phyloP scores from a whole-genome alignment of 2,329 filamentous ascomycete species.

The Endocalyx cinctus region DNA sequence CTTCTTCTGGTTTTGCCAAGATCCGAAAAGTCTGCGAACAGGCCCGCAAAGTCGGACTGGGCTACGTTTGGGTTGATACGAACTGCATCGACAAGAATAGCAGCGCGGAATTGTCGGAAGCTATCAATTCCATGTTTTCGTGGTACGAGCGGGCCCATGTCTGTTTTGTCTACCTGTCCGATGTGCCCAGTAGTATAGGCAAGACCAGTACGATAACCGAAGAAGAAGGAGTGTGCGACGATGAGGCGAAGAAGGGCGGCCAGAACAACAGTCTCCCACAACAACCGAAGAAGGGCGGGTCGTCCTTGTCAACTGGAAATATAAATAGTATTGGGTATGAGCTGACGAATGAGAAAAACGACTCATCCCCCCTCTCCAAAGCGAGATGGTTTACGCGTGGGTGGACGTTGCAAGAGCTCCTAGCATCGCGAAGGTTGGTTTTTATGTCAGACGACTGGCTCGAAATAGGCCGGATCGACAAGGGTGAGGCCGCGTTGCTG shows the following conservation, averaged over 20 bases:
- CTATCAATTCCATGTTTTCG: too few relatives aligned
- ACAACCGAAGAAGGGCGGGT: too few relatives aligned
- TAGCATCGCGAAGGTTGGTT: background rate
- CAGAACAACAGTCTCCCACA: too few relatives aligned
- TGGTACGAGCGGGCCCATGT: conserved; percentile 3
- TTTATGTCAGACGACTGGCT: background rate
- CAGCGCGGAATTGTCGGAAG: conserved; percentile 5
- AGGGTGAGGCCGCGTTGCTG: background rate
- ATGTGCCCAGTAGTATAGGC: background rate
- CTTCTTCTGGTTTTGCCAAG: conserved; percentile 1
- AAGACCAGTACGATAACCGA: too few relatives aligned
- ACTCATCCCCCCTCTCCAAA: background rate
- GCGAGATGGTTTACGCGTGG: conserved; percentile 2
- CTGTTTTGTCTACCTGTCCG: conserved; percentile 4
- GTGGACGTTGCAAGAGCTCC: too few relatives aligned
- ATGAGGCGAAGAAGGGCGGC: too few relatives aligned
- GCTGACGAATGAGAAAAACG: too few relatives aligned
- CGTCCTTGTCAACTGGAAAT: too few relatives aligned
- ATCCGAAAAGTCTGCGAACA: conserved; percentile 1
- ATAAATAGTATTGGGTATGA: too few relatives aligned
- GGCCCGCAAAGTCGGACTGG: background rate
- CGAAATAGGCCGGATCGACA: background rate
- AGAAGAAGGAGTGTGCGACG: too few relatives aligned
- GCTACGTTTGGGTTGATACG: conserved; percentile 5
- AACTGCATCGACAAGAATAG: conserved; percentile 5